Conservation (phyloP, 2,329 filamentous ascomycete genomes). For the Aureobasidium sp. region DNA sequence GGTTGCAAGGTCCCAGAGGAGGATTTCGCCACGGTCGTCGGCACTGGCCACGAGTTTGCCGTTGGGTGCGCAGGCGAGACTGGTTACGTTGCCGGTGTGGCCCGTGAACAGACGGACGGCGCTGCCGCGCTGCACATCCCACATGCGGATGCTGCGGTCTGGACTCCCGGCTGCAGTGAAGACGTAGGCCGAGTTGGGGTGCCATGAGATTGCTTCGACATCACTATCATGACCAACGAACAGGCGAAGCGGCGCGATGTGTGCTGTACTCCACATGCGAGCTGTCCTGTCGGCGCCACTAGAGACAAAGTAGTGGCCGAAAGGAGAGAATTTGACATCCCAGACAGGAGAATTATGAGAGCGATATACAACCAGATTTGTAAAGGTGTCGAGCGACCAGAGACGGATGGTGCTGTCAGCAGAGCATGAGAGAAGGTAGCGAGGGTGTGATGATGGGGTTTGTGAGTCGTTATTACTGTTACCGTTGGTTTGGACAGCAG, state of each 20-base stretch:
- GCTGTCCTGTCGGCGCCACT: conserved; percentile 85
- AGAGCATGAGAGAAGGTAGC: conserved; percentile 78
- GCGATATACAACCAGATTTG: conserved; percentile 90
- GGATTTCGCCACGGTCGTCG: conserved; percentile 80
- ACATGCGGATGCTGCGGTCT: conserved; percentile 95
- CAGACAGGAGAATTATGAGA: conserved; percentile 86
- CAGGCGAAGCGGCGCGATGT: conserved; percentile 79
- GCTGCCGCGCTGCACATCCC: conserved; percentile 80
- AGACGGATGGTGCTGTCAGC: conserved; percentile 82
- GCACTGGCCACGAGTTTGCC: conserved; percentile 88
- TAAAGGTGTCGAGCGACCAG: conserved; percentile 88
- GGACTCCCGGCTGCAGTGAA: conserved; percentile 73
- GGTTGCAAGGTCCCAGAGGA: conserved; percentile 89
- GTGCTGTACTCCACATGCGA: conserved; percentile 85
- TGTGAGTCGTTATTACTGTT: conserved; percentile 37
- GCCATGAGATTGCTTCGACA: conserved; percentile 88
- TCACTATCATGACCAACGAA: conserved; percentile 89
- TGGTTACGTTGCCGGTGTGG: conserved; percentile 79
- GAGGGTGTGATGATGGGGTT: conserved; percentile 39
- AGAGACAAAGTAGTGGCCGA: conserved; percentile 89
- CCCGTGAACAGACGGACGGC: conserved; percentile 89
- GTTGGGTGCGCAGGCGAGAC: conserved; percentile 76
- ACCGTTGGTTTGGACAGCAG: conserved; percentile 33
- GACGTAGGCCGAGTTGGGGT: conserved; percentile 87
- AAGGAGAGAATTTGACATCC: conserved; percentile 82